A percentile compares a stretch with the other conserved stretches of the same genome.
These are phyloP conservation scores for Aspergillus cavernicola DNA, from an alignment of 495 filamentous ascomycete species.

Conservation along the genomic window DNA sequence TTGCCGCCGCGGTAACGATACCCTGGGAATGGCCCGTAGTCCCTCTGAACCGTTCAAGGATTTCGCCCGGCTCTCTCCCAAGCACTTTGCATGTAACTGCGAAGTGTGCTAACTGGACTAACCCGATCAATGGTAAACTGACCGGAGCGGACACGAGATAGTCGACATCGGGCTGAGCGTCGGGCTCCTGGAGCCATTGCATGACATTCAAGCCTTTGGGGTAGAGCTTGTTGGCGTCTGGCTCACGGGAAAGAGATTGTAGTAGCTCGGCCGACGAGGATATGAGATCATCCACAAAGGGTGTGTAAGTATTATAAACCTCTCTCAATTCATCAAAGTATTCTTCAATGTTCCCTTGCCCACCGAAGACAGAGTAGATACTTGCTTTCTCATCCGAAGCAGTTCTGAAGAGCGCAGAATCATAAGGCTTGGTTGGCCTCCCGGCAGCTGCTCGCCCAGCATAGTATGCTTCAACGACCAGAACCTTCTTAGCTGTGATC, in stretches of 20 bases:
- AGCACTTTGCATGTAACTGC: constrained; percentile 86
- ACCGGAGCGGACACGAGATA: constrained; percentile 97
- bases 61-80: constrained; percentile 78
- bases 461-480: constrained; percentile 86
- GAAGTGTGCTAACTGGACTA: constrained; percentile 93
- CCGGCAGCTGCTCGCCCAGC: constrained; percentile 78
- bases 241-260: constrained; percentile 76
- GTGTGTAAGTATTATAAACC: constrained; percentile 84
- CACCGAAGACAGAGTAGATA: constrained; percentile 91
- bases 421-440: constrained; percentile 78
- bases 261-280: constrained; percentile 74
- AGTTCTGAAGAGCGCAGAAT: constrained; percentile 88
- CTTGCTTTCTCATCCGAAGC: constrained; percentile 72
- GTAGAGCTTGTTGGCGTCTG: constrained; percentile 89
- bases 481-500: constrained; percentile 81
- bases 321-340: constrained; percentile 97
- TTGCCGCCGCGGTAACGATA: constrained; percentile 88
- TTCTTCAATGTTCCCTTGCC: constrained; percentile 99
- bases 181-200: constrained; percentile 82
- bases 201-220: constrained; percentile 92
- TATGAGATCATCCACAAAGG: constrained; percentile 83
- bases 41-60: constrained; percentile 76
- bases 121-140: constrained; percentile 92
- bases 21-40: constrained; percentile 98
- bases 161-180: constrained; percentile 87